Evolutionary conservation across 495 filamentous ascomycete species (phyloP).

Genomic region (Beverwykella pulmonaria): DNA sequence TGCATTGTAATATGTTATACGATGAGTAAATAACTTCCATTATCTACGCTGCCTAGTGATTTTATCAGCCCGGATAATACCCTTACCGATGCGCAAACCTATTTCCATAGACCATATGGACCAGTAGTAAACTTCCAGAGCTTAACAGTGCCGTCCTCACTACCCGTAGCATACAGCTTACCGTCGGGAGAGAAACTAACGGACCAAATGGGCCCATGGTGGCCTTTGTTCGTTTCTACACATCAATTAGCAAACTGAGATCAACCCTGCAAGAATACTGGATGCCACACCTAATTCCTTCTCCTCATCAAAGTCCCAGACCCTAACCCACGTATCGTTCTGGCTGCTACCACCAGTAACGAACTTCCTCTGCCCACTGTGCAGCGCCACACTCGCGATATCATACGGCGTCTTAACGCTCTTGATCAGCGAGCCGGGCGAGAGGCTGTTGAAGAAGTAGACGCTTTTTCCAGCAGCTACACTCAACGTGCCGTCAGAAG

Average conservation of each 20-base stretch:
- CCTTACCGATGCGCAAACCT: background rate
- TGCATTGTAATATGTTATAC: background rate
- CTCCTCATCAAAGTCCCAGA: slow-evolving; percentile 82
- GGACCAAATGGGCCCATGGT: slow-evolving; percentile 97
- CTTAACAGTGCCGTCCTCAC: slow-evolving; percentile 97
- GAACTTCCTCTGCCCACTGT: slow-evolving; percentile 76
- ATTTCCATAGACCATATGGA: slow-evolving; percentile 70
- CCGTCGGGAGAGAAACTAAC: slow-evolving; percentile 92
- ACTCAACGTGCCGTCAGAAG: slow-evolving; percentile 50
- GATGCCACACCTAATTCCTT: slow-evolving; percentile 67
- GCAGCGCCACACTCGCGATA: slow-evolving; percentile 85
- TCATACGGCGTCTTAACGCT: slow-evolving; percentile 74
- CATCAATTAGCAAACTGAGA: slow-evolving; percentile 29
- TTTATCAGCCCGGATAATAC: background rate
- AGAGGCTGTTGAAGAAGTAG: slow-evolving; percentile 85
- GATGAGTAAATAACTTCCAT: background rate
- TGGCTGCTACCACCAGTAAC: slow-evolving; percentile 74
- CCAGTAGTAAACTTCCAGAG: slow-evolving; percentile 77
- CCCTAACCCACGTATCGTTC: slow-evolving; percentile 90
- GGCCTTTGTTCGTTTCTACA: slow-evolving; percentile 88
- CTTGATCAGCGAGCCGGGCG: slow-evolving; percentile 73
- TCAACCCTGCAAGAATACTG: background rate
- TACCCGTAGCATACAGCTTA: slow-evolving; percentile 92
- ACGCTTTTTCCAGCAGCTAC: slow-evolving; percentile 85
- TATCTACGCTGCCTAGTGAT: background rate